Percentiles rank a stretch among this genome's conserved stretches.
These are phyloP conservation scores for Chiua virens DNA, from an alignment of 768 basidiomycete species.

Conservation along the genomic window DNA sequence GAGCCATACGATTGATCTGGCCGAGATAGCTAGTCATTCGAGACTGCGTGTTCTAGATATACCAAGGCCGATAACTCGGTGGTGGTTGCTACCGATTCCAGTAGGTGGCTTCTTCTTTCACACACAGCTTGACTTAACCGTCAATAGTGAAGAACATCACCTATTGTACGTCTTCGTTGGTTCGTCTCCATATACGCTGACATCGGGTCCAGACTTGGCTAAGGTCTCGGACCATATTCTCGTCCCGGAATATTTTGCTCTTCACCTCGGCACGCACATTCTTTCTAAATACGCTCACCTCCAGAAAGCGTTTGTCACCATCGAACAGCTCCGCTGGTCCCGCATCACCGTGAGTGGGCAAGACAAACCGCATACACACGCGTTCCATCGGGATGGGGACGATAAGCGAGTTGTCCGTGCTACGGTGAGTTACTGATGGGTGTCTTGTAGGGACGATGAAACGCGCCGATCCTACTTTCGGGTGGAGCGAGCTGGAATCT, in stretches of 20 bases:
- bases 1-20: slow-evolving; percentile 4
- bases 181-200: neutral
- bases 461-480: too few relatives aligned
- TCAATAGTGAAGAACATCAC: slow-evolving; percentile 65
- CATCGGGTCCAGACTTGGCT: slow-evolving; percentile 58
- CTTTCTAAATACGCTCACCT: slow-evolving; percentile 81
- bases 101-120: slow-evolving; percentile 42
- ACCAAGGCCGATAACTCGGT: slow-evolving; percentile 87
- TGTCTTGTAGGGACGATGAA: slow-evolving; percentile 2
- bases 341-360: slow-evolving; percentile 59
- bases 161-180: slow-evolving; percentile 43
- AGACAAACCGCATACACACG: slow-evolving; percentile 62
- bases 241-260: slow-evolving; percentile 78
- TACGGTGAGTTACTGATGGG: slow-evolving; percentile 31
- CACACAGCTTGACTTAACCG: neutral
- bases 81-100: slow-evolving; percentile 90
- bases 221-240: slow-evolving; percentile 90
- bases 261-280: slow-evolving; percentile 83
- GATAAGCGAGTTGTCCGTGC: slow-evolving; percentile 71
- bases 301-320: slow-evolving; percentile 62
- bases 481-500: slow-evolving; percentile 20
- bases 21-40: too few relatives aligned
- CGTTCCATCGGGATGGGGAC: slow-evolving; percentile 87
- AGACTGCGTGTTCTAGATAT: slow-evolving; percentile 48
- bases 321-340: slow-evolving; percentile 84